Evolutionary conservation across 305 asterid species (phyloP).

Genomic region (Solanum hybrid): DNA sequence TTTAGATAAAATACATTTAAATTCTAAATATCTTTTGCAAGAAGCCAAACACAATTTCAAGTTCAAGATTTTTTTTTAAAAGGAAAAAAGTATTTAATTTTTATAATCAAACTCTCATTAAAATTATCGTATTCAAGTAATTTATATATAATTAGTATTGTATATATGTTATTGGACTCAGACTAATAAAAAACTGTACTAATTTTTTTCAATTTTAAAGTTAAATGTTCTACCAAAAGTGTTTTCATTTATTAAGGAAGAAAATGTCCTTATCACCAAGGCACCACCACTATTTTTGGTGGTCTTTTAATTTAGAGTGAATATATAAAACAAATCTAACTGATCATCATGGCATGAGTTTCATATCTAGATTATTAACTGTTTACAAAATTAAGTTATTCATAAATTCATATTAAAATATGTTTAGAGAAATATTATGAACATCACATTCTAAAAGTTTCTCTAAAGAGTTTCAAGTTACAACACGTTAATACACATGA

Average conservation of each 20-base stretch:
- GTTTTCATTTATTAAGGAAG: background rate
- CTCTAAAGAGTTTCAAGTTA: background rate
- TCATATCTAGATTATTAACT: too few relatives aligned
- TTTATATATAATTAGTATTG: background rate
- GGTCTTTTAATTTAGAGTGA: background rate
- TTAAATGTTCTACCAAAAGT: too few relatives aligned
- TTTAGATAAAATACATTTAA: too few relatives aligned
- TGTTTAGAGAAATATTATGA: too few relatives aligned
- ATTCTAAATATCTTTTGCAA: background rate
- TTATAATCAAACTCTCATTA: background rate
- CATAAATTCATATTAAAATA: too few relatives aligned
- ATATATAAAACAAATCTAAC: too few relatives aligned
- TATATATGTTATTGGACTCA: background rate
- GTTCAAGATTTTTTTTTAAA: background rate
- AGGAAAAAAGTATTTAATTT: background rate
- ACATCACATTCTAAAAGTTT: background rate
- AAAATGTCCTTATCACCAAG: background rate
- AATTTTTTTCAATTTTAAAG: too few relatives aligned
- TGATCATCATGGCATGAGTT: background rate
- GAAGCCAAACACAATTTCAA: background rate
- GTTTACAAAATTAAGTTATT: background rate
- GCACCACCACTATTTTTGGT: background rate
- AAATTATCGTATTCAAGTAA: background rate
- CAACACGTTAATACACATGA: background rate
- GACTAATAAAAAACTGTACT: too few relatives aligned